Conservation (phyloP, 2,329 filamentous ascomycete species). For the Cladophialophora yegresii region DNA sequence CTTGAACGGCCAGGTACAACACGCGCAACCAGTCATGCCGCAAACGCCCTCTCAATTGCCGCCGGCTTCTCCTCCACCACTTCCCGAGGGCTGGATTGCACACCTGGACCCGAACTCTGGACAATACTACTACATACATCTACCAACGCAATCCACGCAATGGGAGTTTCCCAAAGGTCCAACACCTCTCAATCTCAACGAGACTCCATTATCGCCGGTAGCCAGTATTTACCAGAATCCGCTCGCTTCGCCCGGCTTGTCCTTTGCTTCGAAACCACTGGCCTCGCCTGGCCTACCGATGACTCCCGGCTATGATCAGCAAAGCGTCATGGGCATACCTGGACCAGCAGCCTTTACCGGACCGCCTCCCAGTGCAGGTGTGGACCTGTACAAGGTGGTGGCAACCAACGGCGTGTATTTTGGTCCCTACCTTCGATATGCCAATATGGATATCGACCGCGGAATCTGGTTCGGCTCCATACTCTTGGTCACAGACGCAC, state of each 20-base stretch:
- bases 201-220: conserved; percentile 78
- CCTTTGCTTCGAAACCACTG: conserved; percentile 62
- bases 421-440: conserved; percentile 90
- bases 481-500: conserved; percentile 84
- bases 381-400: conserved; percentile 90
- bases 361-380: conserved; percentile 82
- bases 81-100: conserved; percentile 97
- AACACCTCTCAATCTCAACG: conserved; percentile 81
- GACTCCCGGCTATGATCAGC: conserved; percentile 74
- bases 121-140: conserved; percentile 98
- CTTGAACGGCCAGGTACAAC: conserved; percentile 29
- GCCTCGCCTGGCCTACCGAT: conserved; percentile 80
- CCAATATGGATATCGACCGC: conserved; percentile 93
- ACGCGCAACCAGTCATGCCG: conserved; percentile 24
- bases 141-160: conserved; percentile 91
- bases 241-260: conserved; percentile 67
- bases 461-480: conserved; percentile 93
- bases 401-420: conserved; percentile 98
- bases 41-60: conserved; percentile 51
- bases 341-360: conserved; percentile 81
- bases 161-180: conserved; percentile 99
- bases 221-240: conserved; percentile 74
- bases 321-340: conserved; percentile 81
- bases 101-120: conserved; percentile 94
- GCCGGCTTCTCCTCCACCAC: conserved; percentile 81